Conservation (phyloP, 805 yeast species). For the Debaryomyces hansenii region DNA sequence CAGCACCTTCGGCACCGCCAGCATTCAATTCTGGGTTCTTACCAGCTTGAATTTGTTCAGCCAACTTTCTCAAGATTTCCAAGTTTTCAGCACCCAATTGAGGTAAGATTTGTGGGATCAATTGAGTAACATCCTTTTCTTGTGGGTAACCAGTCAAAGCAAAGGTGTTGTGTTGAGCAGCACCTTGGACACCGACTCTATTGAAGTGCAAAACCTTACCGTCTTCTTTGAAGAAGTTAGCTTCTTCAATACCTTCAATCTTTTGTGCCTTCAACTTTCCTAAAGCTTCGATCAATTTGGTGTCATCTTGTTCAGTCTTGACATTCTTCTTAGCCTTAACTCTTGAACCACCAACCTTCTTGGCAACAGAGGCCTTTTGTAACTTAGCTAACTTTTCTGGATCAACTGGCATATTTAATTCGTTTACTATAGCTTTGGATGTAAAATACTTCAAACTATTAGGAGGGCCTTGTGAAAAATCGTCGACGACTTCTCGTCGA, state of each 20-base stretch:
- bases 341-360: slow-evolving; percentile 83
- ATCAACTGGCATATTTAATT: slow-evolving; percentile 71
- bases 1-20: slow-evolving; percentile 28
- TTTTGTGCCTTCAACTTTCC: slow-evolving; percentile 88
- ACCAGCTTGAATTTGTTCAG: slow-evolving; percentile 78
- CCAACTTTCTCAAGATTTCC: slow-evolving; percentile 83
- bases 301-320: slow-evolving; percentile 79
- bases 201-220: slow-evolving; percentile 95
- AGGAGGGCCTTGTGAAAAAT: slow-evolving; percentile 8
- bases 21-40: slow-evolving; percentile 50
- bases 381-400: slow-evolving; percentile 93
- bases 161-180: slow-evolving; percentile 86
- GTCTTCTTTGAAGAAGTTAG: slow-evolving; percentile 95
- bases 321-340: slow-evolving; percentile 82
- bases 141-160: slow-evolving; percentile 95
- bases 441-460: slow-evolving; percentile 1
- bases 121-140: slow-evolving; percentile 87
- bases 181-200: slow-evolving; percentile 94
- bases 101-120: slow-evolving; percentile 91
- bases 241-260: slow-evolving; percentile 90
- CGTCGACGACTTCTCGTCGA: slow-evolving; percentile 14
- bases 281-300: slow-evolving; percentile 85
- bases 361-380: slow-evolving; percentile 71
- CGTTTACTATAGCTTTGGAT: not conserved
- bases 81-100: slow-evolving; percentile 96